phyloP scores from a whole-genome alignment of 257 asterid species.

The Leonotis leonurus region DNA sequence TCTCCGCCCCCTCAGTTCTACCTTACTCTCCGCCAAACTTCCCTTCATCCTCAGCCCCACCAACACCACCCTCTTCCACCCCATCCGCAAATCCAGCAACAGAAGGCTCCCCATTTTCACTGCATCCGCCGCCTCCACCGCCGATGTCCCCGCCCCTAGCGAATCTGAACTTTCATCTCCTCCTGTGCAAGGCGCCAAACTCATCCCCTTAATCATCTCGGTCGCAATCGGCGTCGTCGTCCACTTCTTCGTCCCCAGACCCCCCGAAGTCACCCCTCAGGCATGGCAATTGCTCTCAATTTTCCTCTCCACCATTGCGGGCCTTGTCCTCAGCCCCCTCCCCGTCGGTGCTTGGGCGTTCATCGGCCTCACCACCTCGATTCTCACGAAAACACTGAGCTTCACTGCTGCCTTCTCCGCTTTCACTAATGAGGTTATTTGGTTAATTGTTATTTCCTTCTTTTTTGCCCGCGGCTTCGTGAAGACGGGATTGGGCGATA shows the following conservation, averaged over 20 bases:
- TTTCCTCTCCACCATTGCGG: constrained; percentile 81
- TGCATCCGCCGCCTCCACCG: constrained; percentile 12
- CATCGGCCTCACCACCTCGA: constrained; percentile 62
- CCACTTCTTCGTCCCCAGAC: constrained; percentile 66
- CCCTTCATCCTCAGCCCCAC: constrained; percentile 9
- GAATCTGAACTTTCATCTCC: constrained; percentile 19
- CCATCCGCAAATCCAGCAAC: constrained; percentile 12
- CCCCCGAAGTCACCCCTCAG: constrained; percentile 65
- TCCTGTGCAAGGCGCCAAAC: constrained; percentile 56
- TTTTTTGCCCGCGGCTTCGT: constrained; percentile 91
- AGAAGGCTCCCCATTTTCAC: constrained; percentile 3
- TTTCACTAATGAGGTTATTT: constrained; percentile 85
- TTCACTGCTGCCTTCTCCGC: constrained; percentile 74
- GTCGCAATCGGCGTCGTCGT: constrained; percentile 57
- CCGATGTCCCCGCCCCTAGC: constrained; percentile 22
- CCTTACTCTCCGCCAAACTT: constrained; percentile 17
- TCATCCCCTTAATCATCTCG: constrained; percentile 52
- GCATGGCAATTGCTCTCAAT: constrained; percentile 88
- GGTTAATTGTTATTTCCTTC: constrained; percentile 86
- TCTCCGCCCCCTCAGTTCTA: constrained; percentile 34
- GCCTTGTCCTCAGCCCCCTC: constrained; percentile 74
- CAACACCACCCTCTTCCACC: too few relatives aligned
- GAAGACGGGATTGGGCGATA: constrained; percentile 86
- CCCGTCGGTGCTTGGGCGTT: constrained; percentile 98
- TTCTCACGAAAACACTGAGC: constrained; percentile 57